These are phyloP conservation scores for Suillus paluster DNA, from an alignment of 768 basidiomycete genomes.

Conservation along the genomic window DNA sequence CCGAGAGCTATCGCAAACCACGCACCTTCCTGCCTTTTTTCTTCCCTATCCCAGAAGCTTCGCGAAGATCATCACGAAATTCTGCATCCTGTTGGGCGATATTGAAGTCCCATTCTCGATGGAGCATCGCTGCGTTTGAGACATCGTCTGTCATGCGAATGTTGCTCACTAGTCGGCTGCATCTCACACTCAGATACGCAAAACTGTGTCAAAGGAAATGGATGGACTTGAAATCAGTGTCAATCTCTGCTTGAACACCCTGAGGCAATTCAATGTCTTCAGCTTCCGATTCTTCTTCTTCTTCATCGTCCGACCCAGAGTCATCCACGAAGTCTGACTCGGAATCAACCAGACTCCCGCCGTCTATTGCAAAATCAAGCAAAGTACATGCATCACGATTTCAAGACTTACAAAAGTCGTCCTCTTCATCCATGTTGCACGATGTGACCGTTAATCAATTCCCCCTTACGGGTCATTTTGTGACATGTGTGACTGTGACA, in stretches of 20 bases:
- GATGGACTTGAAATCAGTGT: slow-evolving; percentile 63
- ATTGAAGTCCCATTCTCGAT: slow-evolving; percentile 75
- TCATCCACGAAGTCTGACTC: slow-evolving; percentile 16
- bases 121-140: slow-evolving; percentile 49
- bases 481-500: background rate
- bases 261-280: slow-evolving; percentile 45
- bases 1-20: slow-evolving; percentile 1
- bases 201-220: slow-evolving; percentile 8
- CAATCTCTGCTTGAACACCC: slow-evolving; percentile 36
- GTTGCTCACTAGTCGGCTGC: slow-evolving; percentile 68
- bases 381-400: slow-evolving; percentile 45
- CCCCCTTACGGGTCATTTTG: background rate
- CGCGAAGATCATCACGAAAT: slow-evolving; percentile 75
- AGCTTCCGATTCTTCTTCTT: slow-evolving; percentile 14
- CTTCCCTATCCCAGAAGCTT: slow-evolving; percentile 73
- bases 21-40: slow-evolving; percentile 51
- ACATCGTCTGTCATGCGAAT: slow-evolving; percentile 59
- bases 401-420: slow-evolving; percentile 38
- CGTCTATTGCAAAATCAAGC: slow-evolving; percentile 33
- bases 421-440: slow-evolving; percentile 16
- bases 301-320: slow-evolving; percentile 1
- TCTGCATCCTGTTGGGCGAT: slow-evolving; percentile 70
- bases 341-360: slow-evolving; percentile 50
- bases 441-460: background rate
- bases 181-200: background rate